phyloP scores from a whole-genome alignment of 345 rosid genomes.

The Lenwebbia sp. region DNA sequence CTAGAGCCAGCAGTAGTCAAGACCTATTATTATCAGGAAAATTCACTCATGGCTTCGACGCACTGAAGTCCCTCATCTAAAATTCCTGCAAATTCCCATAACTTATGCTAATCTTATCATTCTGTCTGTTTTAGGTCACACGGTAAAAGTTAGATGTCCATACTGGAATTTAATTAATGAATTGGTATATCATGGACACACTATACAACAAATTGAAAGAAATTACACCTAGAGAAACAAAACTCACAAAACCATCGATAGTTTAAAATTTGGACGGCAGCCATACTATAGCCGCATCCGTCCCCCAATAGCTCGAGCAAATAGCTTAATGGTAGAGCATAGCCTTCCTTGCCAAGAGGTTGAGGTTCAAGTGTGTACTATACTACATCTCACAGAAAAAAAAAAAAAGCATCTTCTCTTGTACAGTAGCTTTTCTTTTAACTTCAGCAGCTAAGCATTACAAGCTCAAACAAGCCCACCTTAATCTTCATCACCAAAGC shows the following conservation, averaged over 20 bases:
- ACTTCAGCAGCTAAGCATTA: neutral
- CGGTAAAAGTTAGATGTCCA: neutral
- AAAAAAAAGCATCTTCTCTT: neutral
- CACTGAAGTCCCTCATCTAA: neutral
- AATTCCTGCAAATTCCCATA: neutral
- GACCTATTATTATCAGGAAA: neutral
- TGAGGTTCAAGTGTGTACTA: neutral
- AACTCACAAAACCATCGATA: neutral
- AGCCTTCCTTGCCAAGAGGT: neutral
- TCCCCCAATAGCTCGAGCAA: neutral
- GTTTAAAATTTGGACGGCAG: neutral
- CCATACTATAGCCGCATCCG: neutral
- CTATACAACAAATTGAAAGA: neutral
- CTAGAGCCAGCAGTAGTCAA: neutral
- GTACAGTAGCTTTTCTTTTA: neutral
- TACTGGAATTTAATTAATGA: neutral
- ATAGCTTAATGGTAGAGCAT: neutral
- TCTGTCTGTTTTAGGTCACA: neutral
- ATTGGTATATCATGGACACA: neutral
- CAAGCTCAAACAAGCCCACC: neutral
- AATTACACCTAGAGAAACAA: neutral
- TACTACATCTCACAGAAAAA: neutral
- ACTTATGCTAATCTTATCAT: neutral
- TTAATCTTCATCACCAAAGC: neutral
- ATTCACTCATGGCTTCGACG: neutral